Base-by-base conservation (phyloP, 2,329 filamentous ascomycete species). In the Apiospora hydei region DNA sequence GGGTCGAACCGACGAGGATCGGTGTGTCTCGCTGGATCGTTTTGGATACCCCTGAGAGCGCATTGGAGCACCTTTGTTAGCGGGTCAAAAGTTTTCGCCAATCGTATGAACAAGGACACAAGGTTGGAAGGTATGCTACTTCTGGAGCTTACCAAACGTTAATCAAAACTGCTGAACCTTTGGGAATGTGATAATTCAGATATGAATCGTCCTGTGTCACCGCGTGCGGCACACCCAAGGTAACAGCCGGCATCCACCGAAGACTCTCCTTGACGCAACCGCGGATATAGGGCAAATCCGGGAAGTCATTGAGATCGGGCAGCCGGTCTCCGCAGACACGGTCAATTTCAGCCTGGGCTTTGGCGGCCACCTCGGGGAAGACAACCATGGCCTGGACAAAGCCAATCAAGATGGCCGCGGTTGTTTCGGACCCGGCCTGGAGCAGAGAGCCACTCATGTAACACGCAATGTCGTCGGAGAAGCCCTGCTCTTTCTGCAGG, bases 361-460 rank as follows among this genome's bases (percentile, higher is more conserved):
- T 78, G 72, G 76, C 82, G 72, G 87, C 85, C 0, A 86, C 83
- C 0, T 80, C 80, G 1, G 80, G 80, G 21, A 82, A 80, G 0
- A 85, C 74, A 0, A 82, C 75, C 85, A 88, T 87, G 7, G 87
- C 87, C 26, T 85, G 79, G 1, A 86, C 77, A 73, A 87, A 85
- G 5, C 79, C 81, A 43, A 82, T 77, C 5, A 88, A 79, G 0
- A 81, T 83, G 44, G 78, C 77, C 46, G 81, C 81, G 1, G 83
- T 84, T 2, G 85, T 88, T 76, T 85, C 86, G 8, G 82, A 82
- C 26, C 81, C 84, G 10, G 80, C 84, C 46, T 82, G 82, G 24
- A 84, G 81, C 0, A 83, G 77, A 1, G 81, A 80, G 16, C 82
- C 82, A 0, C 78, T 77, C 38, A 81, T 79, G 70, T 82, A 83